These are phyloP conservation scores for Talaromyces sp. DNA, from an alignment of 2,329 filamentous ascomycete genomes.

Conservation along the genomic window DNA sequence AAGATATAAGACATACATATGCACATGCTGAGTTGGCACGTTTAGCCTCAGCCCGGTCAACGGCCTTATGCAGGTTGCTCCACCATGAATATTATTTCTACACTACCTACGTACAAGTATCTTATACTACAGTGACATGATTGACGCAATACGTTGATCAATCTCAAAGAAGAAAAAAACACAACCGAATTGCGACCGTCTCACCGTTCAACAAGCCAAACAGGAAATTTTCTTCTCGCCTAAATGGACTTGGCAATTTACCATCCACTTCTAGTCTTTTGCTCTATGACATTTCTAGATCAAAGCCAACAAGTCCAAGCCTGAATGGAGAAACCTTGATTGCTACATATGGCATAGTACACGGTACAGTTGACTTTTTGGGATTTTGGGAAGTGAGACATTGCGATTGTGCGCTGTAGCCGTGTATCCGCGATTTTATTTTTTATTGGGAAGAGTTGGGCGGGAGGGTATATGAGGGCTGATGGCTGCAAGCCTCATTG, in stretches of 20 bases:
- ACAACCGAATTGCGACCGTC: background rate
- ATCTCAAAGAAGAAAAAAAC: background rate
- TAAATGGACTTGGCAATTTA: background rate
- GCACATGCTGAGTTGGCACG: slow-evolving; percentile 8
- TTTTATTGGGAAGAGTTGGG: background rate
- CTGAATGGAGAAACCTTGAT: background rate
- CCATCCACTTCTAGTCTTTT: background rate
- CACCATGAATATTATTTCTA: background rate
- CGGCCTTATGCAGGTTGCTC: background rate
- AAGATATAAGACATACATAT: slow-evolving; percentile 8
- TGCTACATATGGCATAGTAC: background rate
- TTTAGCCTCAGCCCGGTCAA: slow-evolving; percentile 2
- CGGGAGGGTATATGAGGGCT: background rate
- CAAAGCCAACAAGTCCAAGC: background rate
- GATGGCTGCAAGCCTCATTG: background rate
- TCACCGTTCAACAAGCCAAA: background rate
- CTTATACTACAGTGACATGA: background rate
- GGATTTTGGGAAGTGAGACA: background rate
- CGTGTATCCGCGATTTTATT: background rate
- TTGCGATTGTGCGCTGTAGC: background rate
- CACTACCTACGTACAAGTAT: background rate
- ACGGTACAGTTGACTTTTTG: background rate
- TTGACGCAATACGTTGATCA: background rate
- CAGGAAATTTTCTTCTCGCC: background rate
- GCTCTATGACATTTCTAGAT: background rate